These are phyloP conservation scores for Colletotrichum tropicale DNA, from an alignment of 2,329 filamentous ascomycete genomes.

Conservation along the genomic window DNA sequence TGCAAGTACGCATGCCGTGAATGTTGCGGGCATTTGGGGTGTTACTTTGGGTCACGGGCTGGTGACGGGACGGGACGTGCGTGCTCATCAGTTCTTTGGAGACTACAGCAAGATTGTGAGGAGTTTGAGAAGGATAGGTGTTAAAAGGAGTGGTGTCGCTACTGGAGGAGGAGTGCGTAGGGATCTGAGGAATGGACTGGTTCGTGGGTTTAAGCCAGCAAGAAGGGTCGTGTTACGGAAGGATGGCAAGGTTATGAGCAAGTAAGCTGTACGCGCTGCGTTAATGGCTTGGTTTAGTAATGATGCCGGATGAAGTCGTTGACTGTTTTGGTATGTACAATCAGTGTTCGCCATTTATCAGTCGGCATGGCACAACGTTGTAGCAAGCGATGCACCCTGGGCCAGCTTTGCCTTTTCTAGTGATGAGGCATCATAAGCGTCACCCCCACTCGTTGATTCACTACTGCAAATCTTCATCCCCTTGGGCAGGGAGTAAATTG, in stretches of 20 bases:
- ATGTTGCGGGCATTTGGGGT: slow-evolving; percentile 52
- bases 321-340: too few relatives aligned
- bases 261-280: not conserved
- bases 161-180: slow-evolving; percentile 47
- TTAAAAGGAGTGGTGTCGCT: slow-evolving; percentile 43
- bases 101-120: slow-evolving; percentile 48
- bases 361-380: too few relatives aligned
- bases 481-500: too few relatives aligned
- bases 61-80: slow-evolving; percentile 38
- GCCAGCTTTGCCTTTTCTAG: too few relatives aligned
- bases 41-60: slow-evolving; percentile 66
- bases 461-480: too few relatives aligned
- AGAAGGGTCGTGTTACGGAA: not conserved
- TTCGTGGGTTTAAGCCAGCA: slow-evolving; percentile 32
- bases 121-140: slow-evolving; percentile 36
- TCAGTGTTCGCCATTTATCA: too few relatives aligned
- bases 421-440: too few relatives aligned
- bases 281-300: too few relatives aligned
- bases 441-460: too few relatives aligned
- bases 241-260: accelerated
- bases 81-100: slow-evolving; percentile 61
- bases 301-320: too few relatives aligned
- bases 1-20: slow-evolving; percentile 53
- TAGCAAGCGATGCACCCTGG: too few relatives aligned
- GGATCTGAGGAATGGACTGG: slow-evolving; percentile 40